phyloP scores from a whole-genome alignment of 1,284 basidiomycete species.

The Ustilago vetiveriae region DNA sequence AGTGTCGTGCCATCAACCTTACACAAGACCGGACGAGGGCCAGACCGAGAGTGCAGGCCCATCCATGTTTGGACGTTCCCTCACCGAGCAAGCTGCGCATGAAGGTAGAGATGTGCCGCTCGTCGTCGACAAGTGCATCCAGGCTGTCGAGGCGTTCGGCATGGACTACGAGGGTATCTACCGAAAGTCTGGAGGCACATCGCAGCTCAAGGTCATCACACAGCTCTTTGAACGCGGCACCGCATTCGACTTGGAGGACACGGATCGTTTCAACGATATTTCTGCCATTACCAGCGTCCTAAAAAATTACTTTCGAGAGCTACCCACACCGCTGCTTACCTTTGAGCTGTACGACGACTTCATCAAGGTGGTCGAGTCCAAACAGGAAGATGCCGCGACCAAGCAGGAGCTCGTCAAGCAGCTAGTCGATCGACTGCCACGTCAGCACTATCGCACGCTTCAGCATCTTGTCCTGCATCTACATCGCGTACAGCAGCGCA shows the following conservation, averaged over 20 bases:
- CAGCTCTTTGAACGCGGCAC: conserved; percentile 93
- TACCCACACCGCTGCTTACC: conserved; percentile 90
- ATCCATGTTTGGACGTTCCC: conserved; percentile 89
- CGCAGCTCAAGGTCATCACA: conserved; percentile 90
- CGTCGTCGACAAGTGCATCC: conserved; percentile 85
- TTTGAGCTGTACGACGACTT: conserved; percentile 91
- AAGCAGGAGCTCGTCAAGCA: conserved; percentile 69
- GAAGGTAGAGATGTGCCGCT: conserved; percentile 82
- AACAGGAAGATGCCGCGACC: conserved; percentile 9
- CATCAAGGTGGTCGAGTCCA: conserved; percentile 67
- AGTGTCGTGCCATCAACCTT: conserved; percentile 57
- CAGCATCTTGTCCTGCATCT: conserved; percentile 86
- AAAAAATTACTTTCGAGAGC: conserved; percentile 92
- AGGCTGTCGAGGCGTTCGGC: conserved; percentile 66
- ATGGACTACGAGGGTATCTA: conserved; percentile 95
- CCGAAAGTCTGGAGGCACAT: conserved; percentile 92
- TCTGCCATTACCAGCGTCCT: conserved; percentile 94
- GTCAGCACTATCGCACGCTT: conserved; percentile 86
- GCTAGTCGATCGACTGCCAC: conserved; percentile 81
- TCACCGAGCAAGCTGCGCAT: conserved; percentile 81
- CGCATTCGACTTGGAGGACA: conserved; percentile 86
- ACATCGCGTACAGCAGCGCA: conserved; percentile 68
- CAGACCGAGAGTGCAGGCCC: conserved; percentile 67
- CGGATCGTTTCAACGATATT: conserved; percentile 93
- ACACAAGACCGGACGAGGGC: conserved; percentile 49